Base-by-base conservation (phyloP, 805 yeast genomes). In the Cyberlindnera suaveolens region DNA sequence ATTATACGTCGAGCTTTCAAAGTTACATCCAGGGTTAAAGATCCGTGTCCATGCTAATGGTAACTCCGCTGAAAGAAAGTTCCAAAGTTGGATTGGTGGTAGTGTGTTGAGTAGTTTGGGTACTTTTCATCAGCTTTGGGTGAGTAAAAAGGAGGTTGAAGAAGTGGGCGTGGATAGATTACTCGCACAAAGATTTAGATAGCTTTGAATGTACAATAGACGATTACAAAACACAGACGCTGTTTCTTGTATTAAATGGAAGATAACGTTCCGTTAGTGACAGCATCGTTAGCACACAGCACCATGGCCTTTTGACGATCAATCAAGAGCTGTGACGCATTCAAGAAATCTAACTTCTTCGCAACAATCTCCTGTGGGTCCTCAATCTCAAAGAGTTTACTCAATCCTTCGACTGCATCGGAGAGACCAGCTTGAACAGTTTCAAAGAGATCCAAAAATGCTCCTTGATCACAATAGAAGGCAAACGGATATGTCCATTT, bases 41-140 rank as follows among this genome's bases (percentile, higher is more conserved):
- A 80, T 89, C 35, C 71, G 96, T 58, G 73, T 90, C 30, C 84
- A 88, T 52, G 82, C 95, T 3, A 77, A 83, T 6, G 96, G 96
- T 36, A 81, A 80, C 56, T 62, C 82, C 5, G 72, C 72, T 43
- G 96, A 90, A 64, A 75, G 96, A 58, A 77, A 78, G 50, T 83
- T 77, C 58, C 85, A 88, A 47, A 72, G 91, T 7, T 90, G 96
- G 96, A 75, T 90, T 39, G 97, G 97, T 36, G 96, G 96, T 7
- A 82, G 91, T 50, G 89, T 90, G 32, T 67, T 90, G 43, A 80
- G 95, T 6, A 82, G 93, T 41, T 71, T 90, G 53, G 97, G 97
- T 30, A 86, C 96, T 3, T 90, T 90, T 72, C 97, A 90, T 62
- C 97, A 90, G 63, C 68, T 85, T 66, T 90, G 96, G 96, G 96